These are phyloP conservation scores for Hibiscus mutabilis DNA, from an alignment of 345 rosid species.

Conservation along the genomic window DNA sequence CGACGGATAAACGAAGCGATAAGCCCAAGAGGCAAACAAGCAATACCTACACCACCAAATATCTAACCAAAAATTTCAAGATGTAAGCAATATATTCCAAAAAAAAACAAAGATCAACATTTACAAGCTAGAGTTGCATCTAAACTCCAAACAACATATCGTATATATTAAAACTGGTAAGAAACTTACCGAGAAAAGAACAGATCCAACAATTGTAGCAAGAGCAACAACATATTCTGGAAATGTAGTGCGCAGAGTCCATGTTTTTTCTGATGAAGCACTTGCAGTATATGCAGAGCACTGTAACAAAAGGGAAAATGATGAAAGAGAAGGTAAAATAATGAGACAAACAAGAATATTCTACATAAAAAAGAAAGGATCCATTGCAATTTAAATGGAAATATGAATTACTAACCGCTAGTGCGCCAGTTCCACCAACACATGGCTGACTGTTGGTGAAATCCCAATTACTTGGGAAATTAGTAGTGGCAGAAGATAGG, in stretches of 20 bases:
- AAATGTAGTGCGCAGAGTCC: slow-evolving; percentile 91
- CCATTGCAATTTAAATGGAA: not conserved
- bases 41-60: slow-evolving; percentile 98
- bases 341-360: slow-evolving; percentile 2
- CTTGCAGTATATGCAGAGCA: slow-evolving; percentile 70
- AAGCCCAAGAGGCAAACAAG: slow-evolving; percentile 90
- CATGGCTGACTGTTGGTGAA: slow-evolving; percentile 63
- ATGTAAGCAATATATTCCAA: not conserved
- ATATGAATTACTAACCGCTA: slow-evolving; percentile 42
- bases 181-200: slow-evolving; percentile 72
- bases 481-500: slow-evolving; percentile 66
- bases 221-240: slow-evolving; percentile 99
- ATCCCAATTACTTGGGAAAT: slow-evolving; percentile 65
- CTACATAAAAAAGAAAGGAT: not conserved
- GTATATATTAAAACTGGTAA: not conserved
- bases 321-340: not conserved
- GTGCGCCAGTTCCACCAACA: slow-evolving; percentile 44
- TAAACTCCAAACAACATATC: not conserved
- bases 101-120: not conserved
- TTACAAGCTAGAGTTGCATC: not conserved
- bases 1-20: slow-evolving; percentile 90
- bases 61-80: slow-evolving; percentile 42
- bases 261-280: slow-evolving; percentile 78
- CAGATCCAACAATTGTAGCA: slow-evolving; percentile 91
- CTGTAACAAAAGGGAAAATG: slow-evolving; percentile 32